Evolutionary conservation across 23 red algal genomes (phyloP).

Genomic region (Gracilaria domingensis): DNA sequence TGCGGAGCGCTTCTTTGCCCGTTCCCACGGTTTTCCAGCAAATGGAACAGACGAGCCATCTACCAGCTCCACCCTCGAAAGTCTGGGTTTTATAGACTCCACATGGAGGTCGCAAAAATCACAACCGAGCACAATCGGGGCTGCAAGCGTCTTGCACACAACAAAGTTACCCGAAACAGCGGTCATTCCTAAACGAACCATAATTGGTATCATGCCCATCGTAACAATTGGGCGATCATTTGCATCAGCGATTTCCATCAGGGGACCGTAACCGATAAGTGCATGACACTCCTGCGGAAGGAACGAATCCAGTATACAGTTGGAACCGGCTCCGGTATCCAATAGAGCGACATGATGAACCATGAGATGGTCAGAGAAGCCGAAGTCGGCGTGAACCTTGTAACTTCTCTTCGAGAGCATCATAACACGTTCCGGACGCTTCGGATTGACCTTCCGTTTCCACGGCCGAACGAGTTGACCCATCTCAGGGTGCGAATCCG

Average conservation of each 20-base stretch:
- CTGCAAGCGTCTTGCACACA: slow-evolving; percentile 11
- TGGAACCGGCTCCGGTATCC: slow-evolving; percentile 28
- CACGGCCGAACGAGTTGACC: neutral
- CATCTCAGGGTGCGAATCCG: neutral
- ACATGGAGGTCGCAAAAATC: slow-evolving; percentile 21
- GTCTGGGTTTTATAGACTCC: neutral
- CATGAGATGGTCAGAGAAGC: neutral
- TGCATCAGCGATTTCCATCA: slow-evolving; percentile 18
- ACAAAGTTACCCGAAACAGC: neutral
- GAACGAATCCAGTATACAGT: neutral
- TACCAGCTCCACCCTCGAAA: neutral
- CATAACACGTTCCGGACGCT: neutral
- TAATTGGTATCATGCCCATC: neutral
- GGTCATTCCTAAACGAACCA: neutral
- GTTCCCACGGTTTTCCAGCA: neutral
- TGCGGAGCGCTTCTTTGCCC: neutral
- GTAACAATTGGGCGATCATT: slow-evolving; percentile 8
- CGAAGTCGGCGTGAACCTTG: slow-evolving; percentile 21
- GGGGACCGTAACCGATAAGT: neutral
- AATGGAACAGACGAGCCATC: slow-evolving; percentile 12
- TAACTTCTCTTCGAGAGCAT: slow-evolving; percentile 19
- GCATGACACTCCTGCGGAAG: neutral
- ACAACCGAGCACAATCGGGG: slow-evolving; percentile 27
- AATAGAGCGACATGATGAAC: neutral
- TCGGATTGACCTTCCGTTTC: neutral